Evolutionary conservation across 1,139 yeast species (phyloP), one percentile per base, ranked within the genome.

Genomic region (Yamadazyma pseudoaaseri): DNA sequence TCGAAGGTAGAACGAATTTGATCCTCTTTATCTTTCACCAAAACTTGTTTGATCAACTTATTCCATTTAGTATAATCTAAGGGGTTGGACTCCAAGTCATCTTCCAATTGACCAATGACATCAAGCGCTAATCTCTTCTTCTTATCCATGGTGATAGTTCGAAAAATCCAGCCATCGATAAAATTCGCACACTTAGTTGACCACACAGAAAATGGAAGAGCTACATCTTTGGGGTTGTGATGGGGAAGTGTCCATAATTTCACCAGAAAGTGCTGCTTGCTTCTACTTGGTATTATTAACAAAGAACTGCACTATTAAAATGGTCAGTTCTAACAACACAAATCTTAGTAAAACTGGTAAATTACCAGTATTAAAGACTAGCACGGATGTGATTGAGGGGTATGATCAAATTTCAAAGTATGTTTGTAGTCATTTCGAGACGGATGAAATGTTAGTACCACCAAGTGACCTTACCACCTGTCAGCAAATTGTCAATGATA

Each of bases 1-100:
- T 81, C 81, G 55, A 75, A 89, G 0, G 73, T 69, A 5, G 65
- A 60, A 29, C 86, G 61, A 9, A 81, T 78, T 38, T 79, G 80
- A 25, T 79, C 86, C 38, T 74, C 77, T 40, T 79, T 74, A 42
- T 83, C 89, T 44, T 78, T 76, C 16, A 65, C 57, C 30, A 76
- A 68, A 8, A 73, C 74, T 41, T 70, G 74, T 18, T 71, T 68
- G 33, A 85, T 72, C 37, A 82, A 65, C 44, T 69, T 70, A 33
- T 66, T 56, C 85, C 92, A 82, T 32, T 74, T 64, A 7, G 57
- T 48, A 36, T 79, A 70, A 52, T 85, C 79, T 20, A 73, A 61
- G 4, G 81, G 81, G 39, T 80, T 65, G n/a, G 57, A 65, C 37
- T 72, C 74, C 27, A 84, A 56, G 17, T 68, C 72, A 40, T 81